Conservation (phyloP, 176 grass and related monocot species). For the Eleusine indica region DNA sequence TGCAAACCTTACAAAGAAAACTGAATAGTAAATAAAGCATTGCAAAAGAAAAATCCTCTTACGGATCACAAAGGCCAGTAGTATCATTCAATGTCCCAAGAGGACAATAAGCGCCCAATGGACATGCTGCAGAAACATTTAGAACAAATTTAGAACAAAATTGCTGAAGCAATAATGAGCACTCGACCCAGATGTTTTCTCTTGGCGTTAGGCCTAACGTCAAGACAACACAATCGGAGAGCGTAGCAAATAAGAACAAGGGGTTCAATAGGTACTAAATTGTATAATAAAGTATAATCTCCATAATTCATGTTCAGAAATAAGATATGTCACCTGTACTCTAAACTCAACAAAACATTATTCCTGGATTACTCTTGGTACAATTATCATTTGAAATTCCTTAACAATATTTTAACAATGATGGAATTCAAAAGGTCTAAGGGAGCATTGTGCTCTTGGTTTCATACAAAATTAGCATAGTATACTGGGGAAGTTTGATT, state of each 20-base stretch:
- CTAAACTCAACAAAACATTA: not conserved
- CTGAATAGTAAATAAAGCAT: not conserved
- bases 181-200: too few relatives aligned
- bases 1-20: conserved; percentile 20
- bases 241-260: conserved; percentile 6
- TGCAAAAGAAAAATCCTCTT: conserved; percentile 39
- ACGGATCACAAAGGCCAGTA: conserved; percentile 75
- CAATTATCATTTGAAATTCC: conserved; percentile 9
- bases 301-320: not conserved
- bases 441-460: not conserved
- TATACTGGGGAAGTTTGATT: not conserved
- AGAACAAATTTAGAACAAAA: conserved; percentile 16
- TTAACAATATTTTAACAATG: conserved; percentile 4
- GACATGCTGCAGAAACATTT: conserved; percentile 63
- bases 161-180: not conserved
- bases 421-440: not conserved
- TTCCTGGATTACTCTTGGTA: conserved; percentile 8
- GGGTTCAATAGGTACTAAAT: not conserved
- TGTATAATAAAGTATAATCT: not conserved
- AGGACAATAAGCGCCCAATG: conserved; percentile 84
- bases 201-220: too few relatives aligned
- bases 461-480: conserved; percentile 29
- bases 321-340: not conserved
- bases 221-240: not conserved
- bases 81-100: conserved; percentile 54